Evolutionary conservation across 768 basidiomycete species (phyloP), one percentile per base, ranked within the genome.

Genomic region (Favolaschia claudopus): DNA sequence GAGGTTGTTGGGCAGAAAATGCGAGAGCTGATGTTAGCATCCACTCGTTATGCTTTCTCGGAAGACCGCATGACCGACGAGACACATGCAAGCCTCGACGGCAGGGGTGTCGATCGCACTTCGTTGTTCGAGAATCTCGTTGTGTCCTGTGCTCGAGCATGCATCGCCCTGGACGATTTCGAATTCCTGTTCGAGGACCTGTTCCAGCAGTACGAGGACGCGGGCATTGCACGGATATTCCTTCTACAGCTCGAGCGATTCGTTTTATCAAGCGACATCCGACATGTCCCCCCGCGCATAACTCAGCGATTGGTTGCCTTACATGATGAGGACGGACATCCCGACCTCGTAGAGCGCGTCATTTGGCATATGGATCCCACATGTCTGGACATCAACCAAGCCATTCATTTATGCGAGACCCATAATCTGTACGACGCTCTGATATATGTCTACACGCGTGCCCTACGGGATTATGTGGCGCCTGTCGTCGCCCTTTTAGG

Each of bases 281-380:
- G 80, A 7, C 78, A 84, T 42, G 84, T 96, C 5, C 95, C 97
- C 13, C 94, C 96, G 9, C 86, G 88, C 32, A 89, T 99, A 57
- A 91, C 93, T 6, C 95, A 99, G 72, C 82, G 85, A 52, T 77
- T 99, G 24, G 83, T 99, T 46, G 83, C 85, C 1, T 75, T 92
- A 38, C 92, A 97, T 66, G 91, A 89, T 42, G 85, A 87, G 29
- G 82, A 86, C 39, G 80, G 79, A 13, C 84, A 88, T 32, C 86
- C 89, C 8, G 91, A 92, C 45, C 79, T 87, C 4, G 92, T 91
- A 1, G 96, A 99, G 72, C 85, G 86, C 28, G 79, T 98, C 55
- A 96, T 99, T 52, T 98, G 95, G 95, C 93, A 96, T 70, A 93
- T 98, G 63, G 93, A 97, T 65, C 95, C 96, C 1, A 76, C 85